Conservation (phyloP, 805 yeast genomes). For the Wickerhamiella domercqiae region DNA sequence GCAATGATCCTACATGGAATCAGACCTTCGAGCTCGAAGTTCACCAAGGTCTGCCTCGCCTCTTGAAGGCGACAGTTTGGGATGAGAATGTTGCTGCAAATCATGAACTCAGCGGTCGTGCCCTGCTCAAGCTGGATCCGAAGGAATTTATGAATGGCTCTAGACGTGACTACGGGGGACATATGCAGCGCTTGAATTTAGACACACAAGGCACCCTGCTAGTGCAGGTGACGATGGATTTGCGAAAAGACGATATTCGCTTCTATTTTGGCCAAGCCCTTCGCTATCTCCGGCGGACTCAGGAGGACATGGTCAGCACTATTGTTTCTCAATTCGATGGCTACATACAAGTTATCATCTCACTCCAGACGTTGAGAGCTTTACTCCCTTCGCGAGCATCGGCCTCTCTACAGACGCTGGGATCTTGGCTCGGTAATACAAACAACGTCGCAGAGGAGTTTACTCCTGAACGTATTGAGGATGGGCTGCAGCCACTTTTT, state of each 20-base stretch:
- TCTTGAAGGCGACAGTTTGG: constrained; percentile 54
- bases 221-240: constrained; percentile 59
- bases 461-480: constrained; percentile 26
- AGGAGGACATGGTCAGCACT: constrained; percentile 49
- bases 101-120: constrained; percentile 53
- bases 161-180: constrained; percentile 50
- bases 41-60: constrained; percentile 27
- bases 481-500: constrained; percentile 56
- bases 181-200: constrained; percentile 40
- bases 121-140: constrained; percentile 46
- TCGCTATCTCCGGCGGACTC: constrained; percentile 45
- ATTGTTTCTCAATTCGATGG: constrained; percentile 61
- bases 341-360: constrained; percentile 42
- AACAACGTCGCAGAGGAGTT: background rate
- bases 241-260: constrained; percentile 64
- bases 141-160: constrained; percentile 30
- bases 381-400: constrained; percentile 21
- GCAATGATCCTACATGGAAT: constrained; percentile 67
- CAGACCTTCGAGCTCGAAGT: constrained; percentile 56
- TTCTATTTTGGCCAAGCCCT: constrained; percentile 68
- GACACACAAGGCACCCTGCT: constrained; percentile 55
- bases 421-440: background rate
- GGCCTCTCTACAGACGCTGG: constrained; percentile 13
- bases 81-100: constrained; percentile 39
- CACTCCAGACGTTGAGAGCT: constrained; percentile 40